A percentile compares a stretch with the other conserved stretches of the same genome.
Evolutionary conservation across 164 flowering plant species (phyloP).

Genomic region (Aristolochia contorta): DNA sequence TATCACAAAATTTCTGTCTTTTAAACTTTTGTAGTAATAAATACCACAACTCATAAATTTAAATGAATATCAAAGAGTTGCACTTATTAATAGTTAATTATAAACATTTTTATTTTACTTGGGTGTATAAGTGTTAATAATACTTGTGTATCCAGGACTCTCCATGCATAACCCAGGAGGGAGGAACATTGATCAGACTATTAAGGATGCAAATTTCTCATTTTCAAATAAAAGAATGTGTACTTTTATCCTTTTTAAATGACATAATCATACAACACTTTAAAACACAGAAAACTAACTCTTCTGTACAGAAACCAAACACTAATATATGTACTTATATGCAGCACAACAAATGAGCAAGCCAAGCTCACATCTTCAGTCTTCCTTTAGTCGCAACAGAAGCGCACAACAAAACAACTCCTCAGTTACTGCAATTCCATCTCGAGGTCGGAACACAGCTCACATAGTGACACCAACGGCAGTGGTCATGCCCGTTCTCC

Average conservation of each 20-base stretch:
- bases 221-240: no score
- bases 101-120: no score
- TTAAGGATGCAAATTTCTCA: not conserved
- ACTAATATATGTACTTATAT: not conserved
- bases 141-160: no score
- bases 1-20: no score
- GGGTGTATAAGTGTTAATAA: no score
- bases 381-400: not conserved
- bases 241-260: no score
- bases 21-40: no score
- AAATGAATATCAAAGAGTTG: no score
- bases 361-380: not conserved
- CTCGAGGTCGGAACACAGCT: slow-evolving; percentile 69
- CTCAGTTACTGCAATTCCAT: slow-evolving; percentile 36
- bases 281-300: not conserved
- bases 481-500: slow-evolving; percentile 52
- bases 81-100: no score
- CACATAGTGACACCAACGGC: slow-evolving; percentile 79
- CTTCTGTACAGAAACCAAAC: not conserved
- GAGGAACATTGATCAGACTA: not conserved
- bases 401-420: slow-evolving; percentile 4
- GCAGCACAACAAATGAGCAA: not conserved
- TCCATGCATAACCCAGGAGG: no score
- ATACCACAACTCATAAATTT: no score
- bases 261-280: not conserved